Evolutionary conservation across 441 rosid genomes (phyloP), one percentile per base, ranked within the genome.

Genomic region (Adansonia gregorii): DNA sequence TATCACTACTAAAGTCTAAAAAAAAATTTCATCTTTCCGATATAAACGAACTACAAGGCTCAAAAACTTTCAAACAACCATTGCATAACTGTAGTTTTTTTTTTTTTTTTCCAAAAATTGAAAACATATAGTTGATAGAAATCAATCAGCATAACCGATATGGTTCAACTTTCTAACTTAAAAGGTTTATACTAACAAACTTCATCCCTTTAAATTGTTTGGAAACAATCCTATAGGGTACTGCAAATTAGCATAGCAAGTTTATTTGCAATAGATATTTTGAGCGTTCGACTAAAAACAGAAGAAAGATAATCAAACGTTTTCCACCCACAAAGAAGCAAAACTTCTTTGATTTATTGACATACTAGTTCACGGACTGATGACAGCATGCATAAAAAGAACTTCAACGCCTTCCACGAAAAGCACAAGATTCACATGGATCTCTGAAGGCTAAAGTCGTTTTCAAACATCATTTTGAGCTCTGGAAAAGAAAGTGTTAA

Each of bases 401-500:
- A 65, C 80, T 71, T 72, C 73, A 76, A 49, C 78, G n/a, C 67
- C 74, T 65, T 65, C 75, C 56, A 76, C 2, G 74, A 74, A 65
- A 54, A 72, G 74, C 70, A 59, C 66, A 73, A 67, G 59, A n/a
- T 73, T 67, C 80, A 51, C 70, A 41, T 51, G 17, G 73, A 56
- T 61, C 78, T 67, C 73, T 70, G 72, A 59, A 58, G 7, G 80
- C 59, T 65, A 70, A 63, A 12, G 69, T 35, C 67, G 67, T 39
- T 75, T 52, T 76, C 74, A 64, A 67, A 58, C 80, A 76, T 80
- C 74, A 65, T 51, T 63, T 45, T 60, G 67, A 58, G 76, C 54
- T 35, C 83, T 80, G 78, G 65, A 76, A 72, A 76, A 71, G 65
- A 76, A 75, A 75, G 74, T 41, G 70, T 17, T 45, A 76, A 72